Percentiles rank a stretch among this genome's conserved stretches.
phyloP scores from a whole-genome alignment of 2,329 filamentous ascomycete species.

The Fusarium miscanthi region DNA sequence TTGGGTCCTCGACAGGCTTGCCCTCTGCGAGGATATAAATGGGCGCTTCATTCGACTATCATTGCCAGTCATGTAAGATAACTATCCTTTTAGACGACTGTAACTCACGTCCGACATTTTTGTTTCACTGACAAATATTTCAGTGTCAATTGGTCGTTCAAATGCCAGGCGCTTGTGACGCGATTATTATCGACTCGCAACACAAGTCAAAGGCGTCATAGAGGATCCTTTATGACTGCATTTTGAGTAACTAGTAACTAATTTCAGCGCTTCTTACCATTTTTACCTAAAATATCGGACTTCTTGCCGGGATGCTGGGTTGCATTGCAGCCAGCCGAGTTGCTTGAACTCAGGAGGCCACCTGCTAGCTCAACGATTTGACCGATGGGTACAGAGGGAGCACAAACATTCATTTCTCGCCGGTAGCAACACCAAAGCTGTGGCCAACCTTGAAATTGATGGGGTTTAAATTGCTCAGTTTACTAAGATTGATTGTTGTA shows the following conservation, averaged over 20 bases:
- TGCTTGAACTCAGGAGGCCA: not conserved
- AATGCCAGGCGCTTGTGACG: not conserved
- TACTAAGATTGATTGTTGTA: no score
- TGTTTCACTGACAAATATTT: not conserved
- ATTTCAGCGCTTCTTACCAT: not conserved
- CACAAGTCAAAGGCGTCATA: not conserved
- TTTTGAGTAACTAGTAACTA: not conserved
- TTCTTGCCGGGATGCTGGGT: not conserved
- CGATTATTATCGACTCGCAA: not conserved
- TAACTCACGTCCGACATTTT: not conserved
- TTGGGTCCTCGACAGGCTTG: slow-evolving; percentile 2
- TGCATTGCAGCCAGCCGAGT: not conserved
- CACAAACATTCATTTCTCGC: no score
- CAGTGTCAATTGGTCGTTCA: not conserved
- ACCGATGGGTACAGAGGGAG: not conserved
- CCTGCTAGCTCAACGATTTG: not conserved
- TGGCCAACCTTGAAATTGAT: no score
- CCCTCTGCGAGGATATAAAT: slow-evolving; percentile 13
- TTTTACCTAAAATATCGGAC: no score
- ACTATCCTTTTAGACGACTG: not conserved
- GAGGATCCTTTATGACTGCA: not conserved
- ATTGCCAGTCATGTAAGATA: not conserved
- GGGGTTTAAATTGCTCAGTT: no score
- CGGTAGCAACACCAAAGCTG: accelerated
- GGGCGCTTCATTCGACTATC: not conserved